These are phyloP conservation scores for Cytidiella melzeri DNA, from an alignment of 768 basidiomycete species.

Conservation along the genomic window DNA sequence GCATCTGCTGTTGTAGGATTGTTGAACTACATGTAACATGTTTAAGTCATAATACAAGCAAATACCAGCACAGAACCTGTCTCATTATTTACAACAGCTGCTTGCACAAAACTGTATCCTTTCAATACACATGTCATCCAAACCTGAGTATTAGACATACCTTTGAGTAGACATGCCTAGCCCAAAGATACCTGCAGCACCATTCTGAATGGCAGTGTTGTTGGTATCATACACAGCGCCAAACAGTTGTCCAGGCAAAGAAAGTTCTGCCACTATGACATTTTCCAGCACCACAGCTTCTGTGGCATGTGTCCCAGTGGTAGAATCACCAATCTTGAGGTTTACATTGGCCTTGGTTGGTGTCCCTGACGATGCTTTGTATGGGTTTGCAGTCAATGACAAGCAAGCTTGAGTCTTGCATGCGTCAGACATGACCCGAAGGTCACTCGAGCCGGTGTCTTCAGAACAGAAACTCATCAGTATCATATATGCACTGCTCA, in stretches of 20 bases:
- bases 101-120: slow-evolving; percentile 19
- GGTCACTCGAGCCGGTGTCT: slow-evolving; percentile 78
- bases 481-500: not conserved
- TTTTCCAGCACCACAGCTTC: slow-evolving; percentile 60
- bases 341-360: slow-evolving; percentile 38
- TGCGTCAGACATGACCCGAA: slow-evolving; percentile 63
- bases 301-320: slow-evolving; percentile 59
- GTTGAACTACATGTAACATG: slow-evolving; percentile 15
- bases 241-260: slow-evolving; percentile 48
- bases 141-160: slow-evolving; percentile 25
- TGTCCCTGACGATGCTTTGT: slow-evolving; percentile 43
- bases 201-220: slow-evolving; percentile 53
- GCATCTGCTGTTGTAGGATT: slow-evolving; percentile 17
- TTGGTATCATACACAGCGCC: slow-evolving; percentile 67
- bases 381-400: slow-evolving; percentile 34
- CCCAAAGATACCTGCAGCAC: slow-evolving; percentile 64
- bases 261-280: slow-evolving; percentile 49
- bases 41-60: not conserved
- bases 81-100: slow-evolving; percentile 17
- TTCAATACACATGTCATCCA: not conserved
- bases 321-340: slow-evolving; percentile 66
- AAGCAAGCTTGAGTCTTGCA: slow-evolving; percentile 39
- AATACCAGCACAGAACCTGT: slow-evolving; percentile 3
- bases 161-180: slow-evolving; percentile 71
- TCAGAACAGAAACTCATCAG: not conserved